A percentile compares a stretch with the other conserved stretches of the same genome.
phyloP scores from a whole-genome alignment of 345 rosid genomes.

The Raphanus sativus region DNA sequence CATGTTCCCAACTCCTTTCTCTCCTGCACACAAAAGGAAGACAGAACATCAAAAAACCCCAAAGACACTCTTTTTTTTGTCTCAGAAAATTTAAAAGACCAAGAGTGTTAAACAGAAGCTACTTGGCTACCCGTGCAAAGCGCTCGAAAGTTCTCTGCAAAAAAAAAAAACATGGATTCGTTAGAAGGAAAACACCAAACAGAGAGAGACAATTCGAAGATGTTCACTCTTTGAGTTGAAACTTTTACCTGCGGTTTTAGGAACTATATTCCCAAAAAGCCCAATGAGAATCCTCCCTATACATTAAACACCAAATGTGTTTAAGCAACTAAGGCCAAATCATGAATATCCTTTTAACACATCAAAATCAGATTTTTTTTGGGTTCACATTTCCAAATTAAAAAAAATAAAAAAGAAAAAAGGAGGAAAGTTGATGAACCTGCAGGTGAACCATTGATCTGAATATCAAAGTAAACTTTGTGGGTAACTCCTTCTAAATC shows the following conservation, averaged over 20 bases:
- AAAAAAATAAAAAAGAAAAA: not conserved
- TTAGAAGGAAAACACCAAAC: not conserved
- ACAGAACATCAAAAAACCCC: slow-evolving; percentile 9
- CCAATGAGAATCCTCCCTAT: slow-evolving; percentile 85
- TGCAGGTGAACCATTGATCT: slow-evolving; percentile 77
- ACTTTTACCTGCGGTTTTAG: slow-evolving; percentile 71
- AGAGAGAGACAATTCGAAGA: not conserved
- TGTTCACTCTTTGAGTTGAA: not conserved
- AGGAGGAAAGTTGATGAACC: slow-evolving; percentile 45
- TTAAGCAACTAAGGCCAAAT: not conserved
- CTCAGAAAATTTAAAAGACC: not conserved
- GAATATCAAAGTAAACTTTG: slow-evolving; percentile 85
- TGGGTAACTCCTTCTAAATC: slow-evolving; percentile 68
- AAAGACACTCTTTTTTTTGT: not conserved
- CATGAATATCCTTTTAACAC: too few species aligned
- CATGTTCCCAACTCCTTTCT: slow-evolving; percentile 81
- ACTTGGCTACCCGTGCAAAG: slow-evolving; percentile 91
- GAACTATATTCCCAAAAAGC: slow-evolving; percentile 86
- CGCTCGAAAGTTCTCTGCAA: slow-evolving; percentile 93
- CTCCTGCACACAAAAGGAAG: slow-evolving; percentile 49
- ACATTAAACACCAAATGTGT: slow-evolving; percentile 13
- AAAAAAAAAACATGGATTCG: too few species aligned
- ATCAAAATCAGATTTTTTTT: not conserved
- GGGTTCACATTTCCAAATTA: not conserved
- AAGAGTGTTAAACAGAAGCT: slow-evolving; percentile 40